Percentiles rank a stretch among this genome's conserved stretches.
Evolutionary conservation across 1,139 yeast genomes (phyloP).

Genomic region (Protomyces macrosporus): DNA sequence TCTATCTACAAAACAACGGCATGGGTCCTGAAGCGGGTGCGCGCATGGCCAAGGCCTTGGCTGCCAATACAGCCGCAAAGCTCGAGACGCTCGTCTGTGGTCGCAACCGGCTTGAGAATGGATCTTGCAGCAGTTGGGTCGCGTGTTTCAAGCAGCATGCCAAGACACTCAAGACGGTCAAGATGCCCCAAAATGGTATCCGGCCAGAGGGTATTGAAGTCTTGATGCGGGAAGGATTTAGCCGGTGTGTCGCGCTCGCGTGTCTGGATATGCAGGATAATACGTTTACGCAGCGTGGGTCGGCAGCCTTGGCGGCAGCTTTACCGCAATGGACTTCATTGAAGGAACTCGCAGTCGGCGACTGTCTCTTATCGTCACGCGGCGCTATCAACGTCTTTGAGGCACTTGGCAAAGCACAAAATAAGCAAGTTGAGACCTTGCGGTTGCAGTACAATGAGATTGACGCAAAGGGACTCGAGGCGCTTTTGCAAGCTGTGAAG

Average conservation of each 20-base stretch:
- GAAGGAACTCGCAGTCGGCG: slow-evolving; percentile 77
- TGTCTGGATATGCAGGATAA: slow-evolving; percentile 89
- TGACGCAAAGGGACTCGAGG: slow-evolving; percentile 56
- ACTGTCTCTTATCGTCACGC: slow-evolving; percentile 72
- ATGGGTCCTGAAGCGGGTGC: slow-evolving; percentile 98
- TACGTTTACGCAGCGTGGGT: slow-evolving; percentile 83
- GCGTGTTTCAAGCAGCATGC: slow-evolving; percentile 73
- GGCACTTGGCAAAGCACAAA: slow-evolving; percentile 37
- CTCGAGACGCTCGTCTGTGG: slow-evolving; percentile 86
- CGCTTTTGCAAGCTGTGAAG: slow-evolving; percentile 51
- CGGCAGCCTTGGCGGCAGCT: slow-evolving; percentile 60
- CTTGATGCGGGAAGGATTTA: slow-evolving; percentile 67
- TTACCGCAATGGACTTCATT: slow-evolving; percentile 55
- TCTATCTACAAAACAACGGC: slow-evolving; percentile 88
- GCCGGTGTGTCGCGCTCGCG: slow-evolving; percentile 54
- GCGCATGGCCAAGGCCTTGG: slow-evolving; percentile 80
- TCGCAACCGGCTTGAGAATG: slow-evolving; percentile 91
- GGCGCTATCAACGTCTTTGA: slow-evolving; percentile 54
- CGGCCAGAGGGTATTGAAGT: slow-evolving; percentile 85
- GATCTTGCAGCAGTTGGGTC: slow-evolving; percentile 60
- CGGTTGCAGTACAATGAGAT: slow-evolving; percentile 88
- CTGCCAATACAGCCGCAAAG: slow-evolving; percentile 63
- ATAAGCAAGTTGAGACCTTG: slow-evolving; percentile 50
- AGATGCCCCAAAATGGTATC: slow-evolving; percentile 91
- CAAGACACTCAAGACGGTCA: slow-evolving; percentile 58